Conservation (phyloP, 129 eudicot genomes). For the Chrysanthemum seticuspe region DNA sequence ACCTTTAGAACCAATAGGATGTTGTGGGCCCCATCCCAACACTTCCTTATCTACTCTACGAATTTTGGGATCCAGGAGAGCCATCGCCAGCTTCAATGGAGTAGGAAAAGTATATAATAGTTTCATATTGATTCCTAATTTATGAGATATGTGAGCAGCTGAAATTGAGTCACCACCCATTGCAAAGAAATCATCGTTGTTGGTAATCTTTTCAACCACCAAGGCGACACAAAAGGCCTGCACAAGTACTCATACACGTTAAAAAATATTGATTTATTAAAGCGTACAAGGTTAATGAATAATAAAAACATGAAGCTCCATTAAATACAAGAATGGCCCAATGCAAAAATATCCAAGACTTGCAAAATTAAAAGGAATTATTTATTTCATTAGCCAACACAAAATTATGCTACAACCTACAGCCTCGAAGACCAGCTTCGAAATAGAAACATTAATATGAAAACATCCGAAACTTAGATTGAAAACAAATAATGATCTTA, state of each 20-base stretch:
- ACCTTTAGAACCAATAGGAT: constrained; percentile 11
- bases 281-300: not conserved
- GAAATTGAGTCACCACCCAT: constrained; percentile 87
- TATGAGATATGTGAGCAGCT: constrained; percentile 80
- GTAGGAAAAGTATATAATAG: constrained; percentile 64
- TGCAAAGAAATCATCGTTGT: constrained; percentile 64
- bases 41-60: constrained; percentile 27
- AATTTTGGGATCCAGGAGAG: constrained; percentile 39
- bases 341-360: too few relatives aligned
- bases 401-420: not conserved
- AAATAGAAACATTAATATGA: not conserved
- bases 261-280: not conserved
- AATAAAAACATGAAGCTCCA: not conserved
- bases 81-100: constrained; percentile 59
- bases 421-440: constrained; percentile 1
- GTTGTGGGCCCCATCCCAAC: constrained; percentile 24
- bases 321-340: not conserved
- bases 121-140: constrained; percentile 81
- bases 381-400: not conserved
- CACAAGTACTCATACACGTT: constrained; percentile 16
- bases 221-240: constrained; percentile 74
- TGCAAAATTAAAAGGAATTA: too few relatives aligned
- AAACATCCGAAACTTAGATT: constrained; percentile 1
- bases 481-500: constrained; percentile 2
- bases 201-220: constrained; percentile 47